Percentiles rank a stretch among this genome's conserved stretches.
phyloP scores from a whole-genome alignment of 768 basidiomycete genomes.

The Albatrellus ellisii region DNA sequence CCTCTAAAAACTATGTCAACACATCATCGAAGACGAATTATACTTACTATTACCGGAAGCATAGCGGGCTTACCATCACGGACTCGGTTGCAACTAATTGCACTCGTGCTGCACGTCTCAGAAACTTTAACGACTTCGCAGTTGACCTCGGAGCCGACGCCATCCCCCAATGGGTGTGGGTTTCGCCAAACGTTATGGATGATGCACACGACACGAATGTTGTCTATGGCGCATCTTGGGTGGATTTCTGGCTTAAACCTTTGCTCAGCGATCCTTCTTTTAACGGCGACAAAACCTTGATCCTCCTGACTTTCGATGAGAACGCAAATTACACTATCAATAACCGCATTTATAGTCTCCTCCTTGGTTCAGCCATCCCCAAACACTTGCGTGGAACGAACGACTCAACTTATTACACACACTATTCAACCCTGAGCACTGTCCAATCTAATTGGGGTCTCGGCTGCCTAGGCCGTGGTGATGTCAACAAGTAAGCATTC shows the following conservation, averaged over 20 bases:
- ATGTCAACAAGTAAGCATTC: conserved; percentile 31
- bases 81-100: conserved; percentile 34
- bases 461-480: conserved; percentile 42
- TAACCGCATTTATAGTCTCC: conserved; percentile 33
- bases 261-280: conserved; percentile 36
- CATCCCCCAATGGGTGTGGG: conserved; percentile 46
- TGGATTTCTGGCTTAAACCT: conserved; percentile 37
- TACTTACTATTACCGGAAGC: conserved; percentile 43
- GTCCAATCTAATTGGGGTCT: conserved; percentile 51
- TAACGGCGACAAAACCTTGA: conserved; percentile 40
- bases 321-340: conserved; percentile 27
- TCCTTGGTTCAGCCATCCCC: conserved; percentile 36
- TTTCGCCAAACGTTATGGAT: conserved; percentile 48
- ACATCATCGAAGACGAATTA: conserved; percentile 22
- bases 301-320: conserved; percentile 54
- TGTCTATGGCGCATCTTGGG: conserved; percentile 32
- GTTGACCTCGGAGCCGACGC: conserved; percentile 34
- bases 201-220: conserved; percentile 50
- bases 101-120: conserved; percentile 28
- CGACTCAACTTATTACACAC: conserved; percentile 44
- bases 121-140: conserved; percentile 54
- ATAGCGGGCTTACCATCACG: conserved; percentile 38
- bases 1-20: conserved; percentile 26
- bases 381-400: conserved; percentile 25
- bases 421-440: conserved; percentile 44